A percentile compares a stretch with the other conserved stretches of the same genome.
Conservation (phyloP, 768 basidiomycete species). For the Candolleomyces eurysporus region DNA sequence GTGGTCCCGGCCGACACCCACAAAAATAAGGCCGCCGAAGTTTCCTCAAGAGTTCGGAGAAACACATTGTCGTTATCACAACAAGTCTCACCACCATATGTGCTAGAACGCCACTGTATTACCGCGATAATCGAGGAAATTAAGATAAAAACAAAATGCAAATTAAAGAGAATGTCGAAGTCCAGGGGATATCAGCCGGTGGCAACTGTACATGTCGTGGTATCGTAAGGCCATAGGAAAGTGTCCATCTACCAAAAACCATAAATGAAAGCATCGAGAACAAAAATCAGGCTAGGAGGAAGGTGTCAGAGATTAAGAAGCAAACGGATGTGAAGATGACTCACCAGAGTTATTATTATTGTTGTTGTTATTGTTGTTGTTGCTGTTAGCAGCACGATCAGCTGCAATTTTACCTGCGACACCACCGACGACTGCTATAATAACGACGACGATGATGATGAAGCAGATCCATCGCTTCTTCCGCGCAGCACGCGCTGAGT, state of each 20-base stretch:
- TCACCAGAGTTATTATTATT: slow-evolving; percentile 30
- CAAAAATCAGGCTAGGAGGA: slow-evolving; percentile 1
- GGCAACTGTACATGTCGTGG: slow-evolving; percentile 4
- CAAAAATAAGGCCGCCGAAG: no score
- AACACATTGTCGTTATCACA: no score
- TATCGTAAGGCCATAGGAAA: slow-evolving; percentile 6
- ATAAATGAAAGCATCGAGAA: slow-evolving; percentile 1
- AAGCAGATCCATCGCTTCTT: slow-evolving; percentile 99
- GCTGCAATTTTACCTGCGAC: slow-evolving; percentile 55
- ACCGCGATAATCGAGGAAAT: background rate
- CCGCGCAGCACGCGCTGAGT: slow-evolving; percentile 82
- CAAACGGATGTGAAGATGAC: slow-evolving; percentile 7
- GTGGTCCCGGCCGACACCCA: background rate
- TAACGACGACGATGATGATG: slow-evolving; percentile 62
- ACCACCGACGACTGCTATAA: slow-evolving; percentile 59
- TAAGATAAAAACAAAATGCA: slow-evolving; percentile 1
- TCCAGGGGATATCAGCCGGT: slow-evolving; percentile 4
- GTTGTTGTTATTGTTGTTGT: slow-evolving; percentile 36
- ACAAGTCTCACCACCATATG: no score
- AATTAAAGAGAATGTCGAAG: background rate
- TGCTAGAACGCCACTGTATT: background rate
- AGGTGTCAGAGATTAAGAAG: slow-evolving; percentile 10
- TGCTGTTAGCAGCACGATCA: background rate
- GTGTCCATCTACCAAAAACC: background rate
- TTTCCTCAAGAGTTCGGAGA: no score